These are phyloP conservation scores for Termitomyces sp. DNA, from an alignment of 1,284 basidiomycete species.

Conservation along the genomic window DNA sequence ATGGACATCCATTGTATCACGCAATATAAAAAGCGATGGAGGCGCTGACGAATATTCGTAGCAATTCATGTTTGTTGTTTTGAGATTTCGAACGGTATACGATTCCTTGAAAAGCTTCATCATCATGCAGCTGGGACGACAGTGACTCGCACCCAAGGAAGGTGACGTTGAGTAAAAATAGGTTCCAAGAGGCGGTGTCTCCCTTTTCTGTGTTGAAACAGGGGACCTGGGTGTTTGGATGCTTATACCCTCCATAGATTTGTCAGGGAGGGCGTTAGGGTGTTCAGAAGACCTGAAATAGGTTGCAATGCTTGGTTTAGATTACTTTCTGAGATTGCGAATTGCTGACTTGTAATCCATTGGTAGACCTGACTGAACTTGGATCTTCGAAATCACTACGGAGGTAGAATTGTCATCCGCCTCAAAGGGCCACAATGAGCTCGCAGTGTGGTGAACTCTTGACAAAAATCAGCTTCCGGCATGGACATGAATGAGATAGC, in stretches of 20 bases:
- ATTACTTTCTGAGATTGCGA: not conserved
- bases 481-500: not conserved
- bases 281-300: not conserved
- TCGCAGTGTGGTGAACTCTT: not conserved
- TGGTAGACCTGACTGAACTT: not conserved
- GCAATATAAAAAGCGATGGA: constrained; percentile 51
- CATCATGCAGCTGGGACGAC: not conserved
- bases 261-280: not conserved
- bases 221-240: not conserved
- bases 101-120: constrained; percentile 15
- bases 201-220: not conserved
- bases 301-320: not conserved
- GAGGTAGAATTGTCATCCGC: not conserved
- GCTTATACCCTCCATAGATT: too few relatives aligned
- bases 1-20: constrained; percentile 45
- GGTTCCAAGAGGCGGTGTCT: not conserved
- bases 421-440: not conserved
- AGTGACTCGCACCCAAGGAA: not conserved
- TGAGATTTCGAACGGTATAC: constrained; percentile 19
- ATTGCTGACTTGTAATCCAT: not conserved
- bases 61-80: constrained; percentile 24
- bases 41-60: constrained; percentile 53
- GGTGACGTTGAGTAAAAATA: constrained; percentile 9
- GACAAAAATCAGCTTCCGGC: not conserved
- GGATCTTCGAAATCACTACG: not conserved